Conservation (phyloP, 805 yeast species). For the Candida silvatica region DNA sequence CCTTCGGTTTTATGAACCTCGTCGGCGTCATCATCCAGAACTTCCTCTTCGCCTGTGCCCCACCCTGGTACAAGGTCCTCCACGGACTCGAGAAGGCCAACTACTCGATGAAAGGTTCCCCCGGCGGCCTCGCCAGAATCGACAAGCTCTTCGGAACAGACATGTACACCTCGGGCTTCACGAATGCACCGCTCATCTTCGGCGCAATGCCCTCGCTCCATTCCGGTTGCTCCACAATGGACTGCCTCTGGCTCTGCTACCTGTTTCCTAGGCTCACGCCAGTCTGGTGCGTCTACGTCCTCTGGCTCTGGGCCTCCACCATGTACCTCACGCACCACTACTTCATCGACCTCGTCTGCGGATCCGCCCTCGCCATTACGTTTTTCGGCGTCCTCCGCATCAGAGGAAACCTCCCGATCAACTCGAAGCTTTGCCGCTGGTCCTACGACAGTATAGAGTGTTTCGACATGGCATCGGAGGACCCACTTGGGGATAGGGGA, state of each 20-base stretch:
- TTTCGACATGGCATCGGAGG: slow-evolving; percentile 5
- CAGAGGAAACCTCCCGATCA: slow-evolving; percentile 47
- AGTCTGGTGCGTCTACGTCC: slow-evolving; percentile 67
- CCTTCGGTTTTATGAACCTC: slow-evolving; percentile 92
- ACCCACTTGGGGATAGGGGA: slow-evolving; percentile 4
- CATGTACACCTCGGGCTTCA: slow-evolving; percentile 74
- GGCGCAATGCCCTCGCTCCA: slow-evolving; percentile 78
- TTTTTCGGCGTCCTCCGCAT: slow-evolving; percentile 66
- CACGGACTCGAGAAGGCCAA: slow-evolving; percentile 87
- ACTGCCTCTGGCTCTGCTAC: slow-evolving; percentile 77
- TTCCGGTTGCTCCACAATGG: slow-evolving; percentile 92
- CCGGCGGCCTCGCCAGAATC: slow-evolving; percentile 90
- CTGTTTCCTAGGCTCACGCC: slow-evolving; percentile 67
- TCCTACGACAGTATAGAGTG: slow-evolving; percentile 8
- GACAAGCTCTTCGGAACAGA: slow-evolving; percentile 73
- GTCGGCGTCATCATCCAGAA: slow-evolving; percentile 79
- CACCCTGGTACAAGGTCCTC: slow-evolving; percentile 90
- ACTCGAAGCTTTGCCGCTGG: slow-evolving; percentile 43
- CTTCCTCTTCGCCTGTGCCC: slow-evolving; percentile 77
- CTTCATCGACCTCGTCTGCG: slow-evolving; percentile 89
- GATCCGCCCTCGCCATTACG: slow-evolving; percentile 70
- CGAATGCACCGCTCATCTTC: slow-evolving; percentile 84
- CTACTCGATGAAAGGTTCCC: slow-evolving; percentile 86
- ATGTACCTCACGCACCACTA: slow-evolving; percentile 97
- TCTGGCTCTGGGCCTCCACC: slow-evolving; percentile 97